Conservation (phyloP, 2,329 filamentous ascomycete genomes). For the Neopestalotiopsis sp. region DNA sequence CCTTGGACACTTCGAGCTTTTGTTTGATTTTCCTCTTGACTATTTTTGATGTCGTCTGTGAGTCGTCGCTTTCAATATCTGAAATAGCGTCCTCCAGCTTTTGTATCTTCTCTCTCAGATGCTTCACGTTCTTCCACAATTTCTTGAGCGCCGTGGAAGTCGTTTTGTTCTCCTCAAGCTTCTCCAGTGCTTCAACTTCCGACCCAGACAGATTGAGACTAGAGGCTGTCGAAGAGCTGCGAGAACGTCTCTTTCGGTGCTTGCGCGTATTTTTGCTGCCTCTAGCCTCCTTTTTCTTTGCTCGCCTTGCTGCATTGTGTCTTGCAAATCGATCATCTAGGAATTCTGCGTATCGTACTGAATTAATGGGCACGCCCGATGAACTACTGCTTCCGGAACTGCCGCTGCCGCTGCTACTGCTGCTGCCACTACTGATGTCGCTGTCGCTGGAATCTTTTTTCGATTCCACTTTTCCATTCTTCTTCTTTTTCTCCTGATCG, state of each 20-base stretch:
- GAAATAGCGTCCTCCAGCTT: neutral
- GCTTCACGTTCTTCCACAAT: neutral
- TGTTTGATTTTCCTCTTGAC: neutral
- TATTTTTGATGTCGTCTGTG: neutral
- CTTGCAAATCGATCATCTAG: neutral
- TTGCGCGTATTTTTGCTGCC: neutral
- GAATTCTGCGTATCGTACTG: neutral
- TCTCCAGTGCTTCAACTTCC: neutral
- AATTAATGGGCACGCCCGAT: neutral
- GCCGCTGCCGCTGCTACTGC: neutral
- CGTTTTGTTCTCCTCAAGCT: neutral
- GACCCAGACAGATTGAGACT: neutral
- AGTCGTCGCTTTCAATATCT: neutral
- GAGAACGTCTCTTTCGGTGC: neutral
- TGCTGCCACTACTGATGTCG: neutral
- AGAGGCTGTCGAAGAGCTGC: neutral
- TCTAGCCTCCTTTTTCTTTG: neutral
- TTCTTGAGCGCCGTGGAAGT: neutral
- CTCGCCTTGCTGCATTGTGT: neutral
- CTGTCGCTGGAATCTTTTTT: neutral
- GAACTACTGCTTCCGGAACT: neutral
- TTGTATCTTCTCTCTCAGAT: neutral
- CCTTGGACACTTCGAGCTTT: neutral
- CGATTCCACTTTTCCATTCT: neutral
- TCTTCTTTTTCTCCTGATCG: neutral